Percentiles rank a stretch among this genome's conserved stretches.
Conservation (phyloP, 2,329 filamentous ascomycete genomes). For the Penicillium sp. region DNA sequence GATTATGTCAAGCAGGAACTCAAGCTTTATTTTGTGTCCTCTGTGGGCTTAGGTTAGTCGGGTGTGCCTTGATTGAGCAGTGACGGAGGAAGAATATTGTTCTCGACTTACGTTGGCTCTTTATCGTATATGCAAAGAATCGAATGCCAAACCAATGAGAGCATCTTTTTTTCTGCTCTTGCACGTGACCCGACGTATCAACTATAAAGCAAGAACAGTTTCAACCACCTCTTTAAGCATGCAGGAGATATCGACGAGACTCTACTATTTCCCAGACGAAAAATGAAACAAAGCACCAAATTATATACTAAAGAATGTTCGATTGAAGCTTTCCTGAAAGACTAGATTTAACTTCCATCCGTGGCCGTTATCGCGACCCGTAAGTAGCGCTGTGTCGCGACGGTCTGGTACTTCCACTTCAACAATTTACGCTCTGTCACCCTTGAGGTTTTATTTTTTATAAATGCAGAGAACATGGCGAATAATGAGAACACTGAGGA, state of each 20-base stretch:
- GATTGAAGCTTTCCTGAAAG: neutral
- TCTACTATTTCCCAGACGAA: no score
- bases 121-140: neutral
- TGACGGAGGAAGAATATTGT: neutral
- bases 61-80: neutral
- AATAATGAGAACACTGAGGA: constrained; percentile 18
- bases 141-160: neutral
- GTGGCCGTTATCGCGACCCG: constrained; percentile 1
- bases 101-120: neutral
- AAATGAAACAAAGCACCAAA: neutral
- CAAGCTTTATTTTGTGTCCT: neutral
- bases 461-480: constrained; percentile 18
- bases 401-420: neutral
- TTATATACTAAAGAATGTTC: rapidly evolving
- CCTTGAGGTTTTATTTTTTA: neutral
- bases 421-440: neutral
- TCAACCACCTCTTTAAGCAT: neutral
- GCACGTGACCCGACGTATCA: neutral
- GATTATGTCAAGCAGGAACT: neutral
- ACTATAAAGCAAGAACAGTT: neutral
- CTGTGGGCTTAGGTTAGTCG: neutral
- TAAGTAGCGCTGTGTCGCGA: neutral
- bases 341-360: neutral
- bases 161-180: constrained; percentile 8
- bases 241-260: neutral